Evolutionary conservation across 2,329 filamentous ascomycete genomes (phyloP), one percentile per base, ranked within the genome.

Genomic region (Verticillium tricorpus): DNA sequence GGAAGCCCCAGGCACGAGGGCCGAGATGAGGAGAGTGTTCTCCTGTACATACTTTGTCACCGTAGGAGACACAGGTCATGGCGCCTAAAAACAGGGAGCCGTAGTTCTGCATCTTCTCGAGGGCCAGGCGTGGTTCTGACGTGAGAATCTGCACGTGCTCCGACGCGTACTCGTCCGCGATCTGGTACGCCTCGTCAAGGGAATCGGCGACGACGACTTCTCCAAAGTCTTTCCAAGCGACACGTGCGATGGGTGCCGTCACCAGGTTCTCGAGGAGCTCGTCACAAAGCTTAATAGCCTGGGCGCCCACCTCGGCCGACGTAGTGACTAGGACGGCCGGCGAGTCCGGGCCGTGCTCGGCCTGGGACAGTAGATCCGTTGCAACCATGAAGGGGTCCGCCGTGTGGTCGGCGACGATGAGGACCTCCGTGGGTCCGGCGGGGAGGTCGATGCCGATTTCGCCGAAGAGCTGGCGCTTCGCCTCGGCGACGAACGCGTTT

Each of bases 111-210:
- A 84, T 83, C 67, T 81, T 83, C 4, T 73, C 71, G 11, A 85
- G 65, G 0, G 81, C 82, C 12, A 81, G 78, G 0, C 81, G 69
- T 0, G 81, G 81, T 1, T 74, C 69, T 59, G 71, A 54, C 0
- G 80, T 83, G 4, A 83, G 65, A 35, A 84, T 80, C 70, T 83
- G 78, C 1, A 84, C 81, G 63, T 84, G 82, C 68, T 84, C 81
- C 50, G 69, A 76, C 0, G 81, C 80, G 65, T 80, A 82, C 52
- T 74, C 71, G 57, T 84, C 80, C 0, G 80, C 81, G 1, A 82
- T 64, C 7, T 62, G 61, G 62, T 76, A 84, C 0, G 71, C 73
- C 59, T 82, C 77, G 22, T 80, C 77, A 6, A 81, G 45, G 7
- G 62, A 67, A 3, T 77, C 73, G 1, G 78, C 78, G 0, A 83